A percentile compares a stretch with the other conserved stretches of the same genome.
Evolutionary conservation across 2,329 filamentous ascomycete genomes (phyloP).

Genomic region (Endothia cerciana): DNA sequence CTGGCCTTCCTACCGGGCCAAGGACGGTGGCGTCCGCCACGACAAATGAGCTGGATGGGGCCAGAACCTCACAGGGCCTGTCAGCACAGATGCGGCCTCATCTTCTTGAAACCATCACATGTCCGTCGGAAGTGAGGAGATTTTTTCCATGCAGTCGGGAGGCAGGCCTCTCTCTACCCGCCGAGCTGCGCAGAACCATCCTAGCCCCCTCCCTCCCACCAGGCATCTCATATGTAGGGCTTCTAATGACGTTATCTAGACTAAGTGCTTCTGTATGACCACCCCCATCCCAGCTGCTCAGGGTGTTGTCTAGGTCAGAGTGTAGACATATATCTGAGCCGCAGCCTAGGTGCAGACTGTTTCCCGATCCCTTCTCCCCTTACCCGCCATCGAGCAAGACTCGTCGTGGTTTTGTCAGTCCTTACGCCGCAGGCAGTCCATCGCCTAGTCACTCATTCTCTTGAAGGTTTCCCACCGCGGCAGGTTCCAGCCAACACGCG

Average conservation of each 20-base stretch:
- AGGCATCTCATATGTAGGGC: not conserved
- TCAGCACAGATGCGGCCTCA: slow-evolving; percentile 6
- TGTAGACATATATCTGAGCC: not conserved
- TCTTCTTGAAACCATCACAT: slow-evolving; percentile 9
- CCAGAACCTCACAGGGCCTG: not conserved
- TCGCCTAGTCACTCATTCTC: slow-evolving; percentile 23
- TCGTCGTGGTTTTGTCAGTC: slow-evolving; percentile 24
- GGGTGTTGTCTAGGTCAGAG: not conserved
- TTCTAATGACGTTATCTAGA: not conserved
- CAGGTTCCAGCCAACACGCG: slow-evolving; percentile 22
- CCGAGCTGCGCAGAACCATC: not conserved
- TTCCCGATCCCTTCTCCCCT: not conserved
- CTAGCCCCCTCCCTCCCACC: not conserved
- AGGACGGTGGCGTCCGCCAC: slow-evolving; percentile 5
- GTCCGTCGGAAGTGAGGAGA: not conserved
- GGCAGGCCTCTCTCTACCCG: not conserved
- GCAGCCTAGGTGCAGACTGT: not conserved
- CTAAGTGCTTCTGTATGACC: not conserved
- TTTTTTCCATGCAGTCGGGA: not conserved
- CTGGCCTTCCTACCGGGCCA: not conserved
- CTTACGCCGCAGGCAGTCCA: slow-evolving; percentile 19
- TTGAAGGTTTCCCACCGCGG: slow-evolving; percentile 12
- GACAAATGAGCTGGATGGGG: slow-evolving; percentile 8
- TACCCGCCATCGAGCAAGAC: slow-evolving; percentile 21
- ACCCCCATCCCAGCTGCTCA: not conserved